phyloP scores from a whole-genome alignment of 768 basidiomycete species.

The Russula sp. region DNA sequence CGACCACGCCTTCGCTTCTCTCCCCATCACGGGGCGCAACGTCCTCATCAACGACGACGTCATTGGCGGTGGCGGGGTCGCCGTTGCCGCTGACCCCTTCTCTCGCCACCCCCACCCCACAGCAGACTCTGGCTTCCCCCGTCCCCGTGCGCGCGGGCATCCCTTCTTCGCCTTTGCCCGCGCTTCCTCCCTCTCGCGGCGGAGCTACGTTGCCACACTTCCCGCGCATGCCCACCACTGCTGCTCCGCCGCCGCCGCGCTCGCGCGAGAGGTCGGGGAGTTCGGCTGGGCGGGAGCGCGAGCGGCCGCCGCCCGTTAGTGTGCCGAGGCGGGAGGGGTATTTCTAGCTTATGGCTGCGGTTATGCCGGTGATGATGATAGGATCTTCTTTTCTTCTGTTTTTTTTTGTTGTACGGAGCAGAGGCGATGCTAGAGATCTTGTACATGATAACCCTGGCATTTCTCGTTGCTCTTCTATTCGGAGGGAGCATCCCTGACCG shows the following conservation, averaged over 20 bases:
- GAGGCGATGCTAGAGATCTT: background rate
- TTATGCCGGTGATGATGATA: background rate
- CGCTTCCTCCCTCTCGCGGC: background rate
- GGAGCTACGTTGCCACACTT: background rate
- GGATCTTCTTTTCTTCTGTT: background rate
- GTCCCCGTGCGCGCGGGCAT: conserved; percentile 1
- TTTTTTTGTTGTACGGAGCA: background rate
- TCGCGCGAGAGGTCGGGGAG: conserved; percentile 63
- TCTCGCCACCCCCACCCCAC: background rate
- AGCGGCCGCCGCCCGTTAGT: conserved; percentile 44
- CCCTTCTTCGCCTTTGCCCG: background rate
- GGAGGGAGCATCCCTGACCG: no score
- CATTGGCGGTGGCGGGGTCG: background rate
- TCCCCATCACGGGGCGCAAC: background rate
- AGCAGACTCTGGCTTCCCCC: background rate
- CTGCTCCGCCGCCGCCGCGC: conserved; percentile 45
- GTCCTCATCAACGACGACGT: background rate
- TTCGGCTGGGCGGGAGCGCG: conserved; percentile 29
- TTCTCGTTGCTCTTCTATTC: no score
- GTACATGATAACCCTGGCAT: no score
- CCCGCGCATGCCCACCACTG: conserved; percentile 31
- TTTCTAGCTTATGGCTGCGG: conserved; percentile 40
- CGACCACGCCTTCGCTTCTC: background rate
- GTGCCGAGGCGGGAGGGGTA: conserved; percentile 57
- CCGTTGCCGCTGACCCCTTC: background rate